Evolutionary conservation across 108 stramenopile genomes (phyloP), one percentile per base, ranked within the genome.

Genomic region (Pseudonitzschia pungens): DNA sequence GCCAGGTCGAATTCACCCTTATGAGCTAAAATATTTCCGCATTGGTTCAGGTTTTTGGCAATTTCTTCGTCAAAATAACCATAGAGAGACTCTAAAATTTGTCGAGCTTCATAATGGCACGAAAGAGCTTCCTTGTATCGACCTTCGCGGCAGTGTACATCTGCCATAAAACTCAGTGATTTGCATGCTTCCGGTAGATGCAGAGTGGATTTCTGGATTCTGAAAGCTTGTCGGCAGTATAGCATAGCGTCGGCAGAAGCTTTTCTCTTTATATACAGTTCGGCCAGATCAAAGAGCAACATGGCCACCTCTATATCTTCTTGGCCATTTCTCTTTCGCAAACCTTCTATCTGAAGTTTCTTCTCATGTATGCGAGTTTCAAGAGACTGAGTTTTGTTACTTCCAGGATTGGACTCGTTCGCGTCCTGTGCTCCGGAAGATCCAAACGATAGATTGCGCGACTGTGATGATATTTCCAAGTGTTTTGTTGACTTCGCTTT

Each of bases 31-130:
- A 86, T 77, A 31, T 78, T 74, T 0, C 89, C 89, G 20, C 80
- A 77, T 29, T 79, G 77, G 64, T 90, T 90, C 31, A 90, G 77
- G 15, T 85, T 85, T 43, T 80, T 84, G 10, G 89, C 85, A 29
- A 73, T 74, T 55, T 85, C 84, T 36, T 80, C 76, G 68, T 80
- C 81, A 70, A 71, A 79, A 42, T 90, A 77, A 1, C 87, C 89
- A 77, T 77, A 78, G 0, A 79, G 62, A n/a, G 72, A 51, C 40
- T 74, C 31, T 64, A 85, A 77, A 21, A 86, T 72, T 31, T 73
- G 70, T 15, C 80, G 84, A 2, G 82, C 85, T 59, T 90, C 89
- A 8, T 31, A 36, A 56, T 88, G 86, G 58, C 81, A 85, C 64
- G 80, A 73, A 15, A 85, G 73, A 8, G 87, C 81, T 12, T 85